Evolutionary conservation across 345 rosid species (phyloP), one percentile per base, ranked within the genome.

Genomic region (Odontarrhena argentea): DNA sequence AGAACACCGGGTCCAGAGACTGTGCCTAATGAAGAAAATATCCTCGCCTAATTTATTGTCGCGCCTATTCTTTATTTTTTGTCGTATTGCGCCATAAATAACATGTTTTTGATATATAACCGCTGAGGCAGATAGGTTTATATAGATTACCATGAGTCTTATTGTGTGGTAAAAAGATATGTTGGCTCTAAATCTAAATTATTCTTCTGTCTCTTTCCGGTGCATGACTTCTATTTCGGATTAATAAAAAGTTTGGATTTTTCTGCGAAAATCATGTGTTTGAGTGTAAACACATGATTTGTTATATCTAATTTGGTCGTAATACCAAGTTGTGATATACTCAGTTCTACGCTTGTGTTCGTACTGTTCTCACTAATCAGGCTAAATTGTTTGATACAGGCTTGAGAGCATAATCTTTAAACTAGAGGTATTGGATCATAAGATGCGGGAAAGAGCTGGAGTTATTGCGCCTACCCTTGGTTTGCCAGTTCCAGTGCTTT

Each of bases 361-460:
- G 42, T 8, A 38, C 2, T 38, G 11, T 38, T 38, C 42, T 38
- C 42, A 8, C 2, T 38, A 8, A 69, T 22, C 14, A 30, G n/a
- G 46, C 26, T 49, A 41, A 58, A 40, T 57, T 24, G 18, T 36
- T 57, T 65, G 41, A 43, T 13, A 50, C 86, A 93, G 98, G 85
- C 75, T 93, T 34, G 97, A 93, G 82, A 47, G 46, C 53, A 80
- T 93, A 74, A 62, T 93, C 55, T 93, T 86, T 76, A 91, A 86
- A 76, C 76, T 93, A 75, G 98, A 93, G 81, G 97, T 90, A 22
- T 77, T 90, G 79, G 98, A 90, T 86, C 96, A 85, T 73, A 93
- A 88, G 77, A 84, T 95, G 38, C 82, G 96, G 60, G 97, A 93
- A 81, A 84, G 96, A 84, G 96, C 96, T 63, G 97, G 98, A 67